These are phyloP conservation scores for Artemisia argyi DNA, from an alignment of 129 eudicot genomes.

Conservation along the genomic window DNA sequence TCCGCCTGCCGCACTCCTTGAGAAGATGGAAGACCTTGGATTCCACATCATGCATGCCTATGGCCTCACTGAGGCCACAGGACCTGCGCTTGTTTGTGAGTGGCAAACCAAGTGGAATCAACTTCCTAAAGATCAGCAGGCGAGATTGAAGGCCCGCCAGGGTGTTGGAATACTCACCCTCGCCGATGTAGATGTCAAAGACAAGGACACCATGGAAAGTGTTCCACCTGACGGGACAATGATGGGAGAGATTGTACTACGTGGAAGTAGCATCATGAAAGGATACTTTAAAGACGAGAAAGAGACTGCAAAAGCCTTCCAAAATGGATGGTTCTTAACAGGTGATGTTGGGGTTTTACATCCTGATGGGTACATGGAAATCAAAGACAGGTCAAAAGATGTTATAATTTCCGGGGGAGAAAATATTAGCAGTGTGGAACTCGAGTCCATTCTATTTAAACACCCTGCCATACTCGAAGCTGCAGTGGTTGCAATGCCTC, in stretches of 20 bases:
- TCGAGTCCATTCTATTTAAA: neutral
- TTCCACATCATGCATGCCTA: constrained; percentile 1
- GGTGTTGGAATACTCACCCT: too few relatives aligned
- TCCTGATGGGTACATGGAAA: neutral
- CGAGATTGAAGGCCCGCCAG: too few relatives aligned
- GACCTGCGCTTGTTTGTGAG: neutral
- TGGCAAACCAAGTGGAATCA: neutral
- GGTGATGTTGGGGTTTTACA: neutral
- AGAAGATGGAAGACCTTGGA: neutral
- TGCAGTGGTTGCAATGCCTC: neutral
- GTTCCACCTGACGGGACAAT: neutral
- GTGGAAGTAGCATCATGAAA: neutral
- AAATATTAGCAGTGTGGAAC: neutral
- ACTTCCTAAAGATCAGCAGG: neutral
- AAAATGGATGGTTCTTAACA: neutral
- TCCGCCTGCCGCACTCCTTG: neutral
- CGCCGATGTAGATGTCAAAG: too few relatives aligned
- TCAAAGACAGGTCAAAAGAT: too few relatives aligned
- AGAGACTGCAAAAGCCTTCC: neutral
- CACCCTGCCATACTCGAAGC: neutral
- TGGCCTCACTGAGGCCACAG: constrained; percentile 1
- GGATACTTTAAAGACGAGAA: neutral
- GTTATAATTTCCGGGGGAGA: neutral
- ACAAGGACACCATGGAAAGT: neutral
- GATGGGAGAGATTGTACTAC: neutral